These are phyloP conservation scores for Hygrophila difformis DNA, from an alignment of 257 asterid genomes.

Conservation along the genomic window DNA sequence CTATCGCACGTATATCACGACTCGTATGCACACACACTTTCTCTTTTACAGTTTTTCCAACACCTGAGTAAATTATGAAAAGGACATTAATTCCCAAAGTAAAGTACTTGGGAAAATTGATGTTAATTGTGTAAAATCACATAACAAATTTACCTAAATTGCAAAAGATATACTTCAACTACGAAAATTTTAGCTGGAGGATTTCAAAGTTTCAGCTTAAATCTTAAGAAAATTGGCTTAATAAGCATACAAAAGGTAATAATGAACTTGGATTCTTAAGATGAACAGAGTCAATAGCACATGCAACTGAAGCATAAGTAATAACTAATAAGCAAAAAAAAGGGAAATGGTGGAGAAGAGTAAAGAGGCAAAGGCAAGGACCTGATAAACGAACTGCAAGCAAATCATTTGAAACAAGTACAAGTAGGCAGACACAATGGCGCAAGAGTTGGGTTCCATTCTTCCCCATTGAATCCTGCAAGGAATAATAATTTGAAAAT, in stretches of 20 bases:
- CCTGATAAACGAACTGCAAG: slow-evolving; percentile 94
- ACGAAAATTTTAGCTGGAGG: no score
- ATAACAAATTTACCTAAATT: no score
- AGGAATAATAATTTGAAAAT: slow-evolving; percentile 14
- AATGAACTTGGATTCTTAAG: slow-evolving; percentile 8
- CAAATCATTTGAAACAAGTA: slow-evolving; percentile 78
- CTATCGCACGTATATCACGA: slow-evolving; percentile 98
- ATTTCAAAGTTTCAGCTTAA: slow-evolving; percentile 7
- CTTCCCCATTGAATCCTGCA: slow-evolving; percentile 95
- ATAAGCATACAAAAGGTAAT: slow-evolving; percentile 11
- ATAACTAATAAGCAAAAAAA: neutral
- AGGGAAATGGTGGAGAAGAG: slow-evolving; percentile 6
- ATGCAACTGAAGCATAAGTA: slow-evolving; percentile 5
- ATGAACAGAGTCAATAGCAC: slow-evolving; percentile 9
- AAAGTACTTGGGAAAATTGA: slow-evolving; percentile 9
- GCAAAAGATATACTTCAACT: no score
- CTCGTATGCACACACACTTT: slow-evolving; percentile 97
- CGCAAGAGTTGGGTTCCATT: slow-evolving; percentile 99
- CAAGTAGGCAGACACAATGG: slow-evolving; percentile 89
- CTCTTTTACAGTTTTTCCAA: slow-evolving; percentile 94
- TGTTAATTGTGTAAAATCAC: no score
- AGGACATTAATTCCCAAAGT: slow-evolving; percentile 12
- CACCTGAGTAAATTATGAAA: slow-evolving; percentile 35
- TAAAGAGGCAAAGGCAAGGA: slow-evolving; percentile 19
- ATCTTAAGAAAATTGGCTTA: slow-evolving; percentile 1